These are phyloP conservation scores for Cercospora sp. DNA, from an alignment of 2,329 filamentous ascomycete genomes.

Conservation along the genomic window DNA sequence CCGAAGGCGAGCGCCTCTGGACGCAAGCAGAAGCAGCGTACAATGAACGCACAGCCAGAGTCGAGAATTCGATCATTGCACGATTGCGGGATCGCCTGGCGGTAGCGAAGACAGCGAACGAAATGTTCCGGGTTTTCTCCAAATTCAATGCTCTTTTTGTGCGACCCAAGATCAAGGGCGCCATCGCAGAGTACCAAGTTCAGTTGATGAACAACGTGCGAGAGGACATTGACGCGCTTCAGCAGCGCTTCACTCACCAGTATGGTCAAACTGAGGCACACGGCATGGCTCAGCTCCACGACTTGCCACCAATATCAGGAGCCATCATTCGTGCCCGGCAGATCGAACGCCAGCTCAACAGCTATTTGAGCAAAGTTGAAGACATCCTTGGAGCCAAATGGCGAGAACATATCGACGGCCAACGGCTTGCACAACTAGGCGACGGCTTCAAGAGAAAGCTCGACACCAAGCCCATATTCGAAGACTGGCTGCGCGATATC, in stretches of 20 bases:
- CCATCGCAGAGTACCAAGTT: conserved; percentile 96
- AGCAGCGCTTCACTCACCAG: conserved; percentile 97
- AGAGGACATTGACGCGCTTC: conserved; percentile 86
- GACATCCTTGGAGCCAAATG: conserved; percentile 93
- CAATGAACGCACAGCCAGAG: conserved; percentile 93
- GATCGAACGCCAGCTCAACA: conserved; percentile 92
- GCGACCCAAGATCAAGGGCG: conserved; percentile 96
- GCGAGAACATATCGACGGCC: conserved; percentile 90
- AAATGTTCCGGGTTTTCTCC: conserved; percentile 99
- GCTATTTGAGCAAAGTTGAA: conserved; percentile 99
- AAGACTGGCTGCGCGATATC: conserved; percentile 92
- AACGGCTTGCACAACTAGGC: conserved; percentile 89
- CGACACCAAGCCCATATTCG: conserved; percentile 88
- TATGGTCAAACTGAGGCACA: conserved; percentile 98
- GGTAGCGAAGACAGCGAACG: conserved; percentile 94
- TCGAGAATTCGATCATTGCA: conserved; percentile 98
- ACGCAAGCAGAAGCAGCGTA: conserved; percentile 92
- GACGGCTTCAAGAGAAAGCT: conserved; percentile 94
- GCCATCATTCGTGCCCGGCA: conserved; percentile 97
- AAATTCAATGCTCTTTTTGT: conserved; percentile 99
- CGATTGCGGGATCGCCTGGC: conserved; percentile 87
- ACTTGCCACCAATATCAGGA: conserved; percentile 91
- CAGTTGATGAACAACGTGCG: conserved; percentile 98
- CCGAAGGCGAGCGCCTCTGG: conserved; percentile 88
- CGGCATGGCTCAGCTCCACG: conserved; percentile 95